A percentile compares a stretch with the other conserved stretches of the same genome.
These are phyloP conservation scores for Claviceps digitariae DNA, from an alignment of 2,329 filamentous ascomycete genomes.

Conservation along the genomic window DNA sequence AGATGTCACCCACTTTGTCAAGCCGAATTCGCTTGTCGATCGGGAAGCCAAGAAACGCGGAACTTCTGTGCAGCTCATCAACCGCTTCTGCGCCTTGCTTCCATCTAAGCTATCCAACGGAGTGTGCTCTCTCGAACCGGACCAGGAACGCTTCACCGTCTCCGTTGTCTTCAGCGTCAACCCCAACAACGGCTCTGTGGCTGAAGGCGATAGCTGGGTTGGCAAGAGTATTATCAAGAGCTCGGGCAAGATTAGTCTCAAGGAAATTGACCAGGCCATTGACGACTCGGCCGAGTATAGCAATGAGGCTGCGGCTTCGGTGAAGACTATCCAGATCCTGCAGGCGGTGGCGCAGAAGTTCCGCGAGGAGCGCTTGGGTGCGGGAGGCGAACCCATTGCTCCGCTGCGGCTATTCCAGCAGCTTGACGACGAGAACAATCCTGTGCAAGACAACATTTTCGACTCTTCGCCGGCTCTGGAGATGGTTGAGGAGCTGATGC, in stretches of 20 bases:
- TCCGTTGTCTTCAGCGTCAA: conserved; percentile 91
- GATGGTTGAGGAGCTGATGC: conserved; percentile 85
- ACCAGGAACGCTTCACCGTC: conserved; percentile 80
- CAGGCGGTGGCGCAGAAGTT: conserved; percentile 79
- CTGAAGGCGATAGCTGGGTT: conserved; percentile 83
- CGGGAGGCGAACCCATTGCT: conserved; percentile 65
- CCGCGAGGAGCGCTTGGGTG: conserved; percentile 72
- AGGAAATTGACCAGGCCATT: conserved; percentile 74
- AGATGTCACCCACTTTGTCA: conserved; percentile 93
- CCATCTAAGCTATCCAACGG: conserved; percentile 76
- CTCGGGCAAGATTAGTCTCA: conserved; percentile 68
- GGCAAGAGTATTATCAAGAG: conserved; percentile 92
- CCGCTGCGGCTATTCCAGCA: conserved; percentile 83
- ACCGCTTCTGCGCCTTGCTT: conserved; percentile 76
- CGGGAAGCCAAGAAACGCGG: conserved; percentile 96
- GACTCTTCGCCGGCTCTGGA: conserved; percentile 81
- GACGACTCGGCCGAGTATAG: conserved; percentile 47
- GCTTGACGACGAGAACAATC: conserved; percentile 94
- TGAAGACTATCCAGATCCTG: conserved; percentile 69
- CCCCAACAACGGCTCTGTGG: conserved; percentile 60
- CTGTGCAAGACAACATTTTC: conserved; percentile 92
- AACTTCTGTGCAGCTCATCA: conserved; percentile 88
- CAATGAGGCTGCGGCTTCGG: conserved; percentile 50
- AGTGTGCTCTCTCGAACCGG: conserved; percentile 74
- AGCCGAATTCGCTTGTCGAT: conserved; percentile 87